Evolutionary conservation across 2,329 filamentous ascomycete species (phyloP), one percentile per base, ranked within the genome.

Genomic region (Aspergillus alliaceus): DNA sequence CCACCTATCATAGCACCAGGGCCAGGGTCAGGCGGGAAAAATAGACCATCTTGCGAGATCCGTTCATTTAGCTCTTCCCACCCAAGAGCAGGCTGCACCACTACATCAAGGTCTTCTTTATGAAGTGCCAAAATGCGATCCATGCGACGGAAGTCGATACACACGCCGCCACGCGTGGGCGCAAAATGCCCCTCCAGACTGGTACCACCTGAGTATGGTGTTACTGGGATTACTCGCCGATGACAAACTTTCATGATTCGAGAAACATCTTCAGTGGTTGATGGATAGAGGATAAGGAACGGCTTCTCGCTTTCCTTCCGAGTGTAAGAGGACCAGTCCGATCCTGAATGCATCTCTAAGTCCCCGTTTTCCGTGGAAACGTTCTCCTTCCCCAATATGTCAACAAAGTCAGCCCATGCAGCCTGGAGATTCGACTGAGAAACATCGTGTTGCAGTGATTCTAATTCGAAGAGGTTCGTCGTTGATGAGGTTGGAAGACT

Each of bases 1-100:
- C 92, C 92, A 56, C 92, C 92, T 66, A 97, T 96, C 87, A 91
- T 91, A 59, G 92, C 92, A 18, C 92, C 91, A 52, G 93, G 92
- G 53, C 92, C 93, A 18, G 92, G 92, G 73, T 96, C 92, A 0
- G 91, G 92, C 22, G 92, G 92, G 77, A 96, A 96, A 81, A 96
- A 96, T 3, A 97, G 83, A 27, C 89, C 89, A 58, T 91, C 81
- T 49, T 86, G 81, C 6, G 79, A 81, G 18, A 97, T 82, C 60
- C 88, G 81, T 67, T 95, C 90, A 70, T 96, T 96, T 37, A 97
- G 79, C 8, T 82, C 72, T 76, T 96, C 90, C 92, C 92, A 97
- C 12, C 91, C 90, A 9, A 96, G 85, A 2, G 90, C 92, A 5
- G 89, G 89, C 74, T 91, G 89, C 20, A 91, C 89, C 6, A 90